Percentiles rank a stretch among this genome's conserved stretches.
phyloP scores from a whole-genome alignment of 352 stramenopile species.

The Poterioochromonas sp. region DNA sequence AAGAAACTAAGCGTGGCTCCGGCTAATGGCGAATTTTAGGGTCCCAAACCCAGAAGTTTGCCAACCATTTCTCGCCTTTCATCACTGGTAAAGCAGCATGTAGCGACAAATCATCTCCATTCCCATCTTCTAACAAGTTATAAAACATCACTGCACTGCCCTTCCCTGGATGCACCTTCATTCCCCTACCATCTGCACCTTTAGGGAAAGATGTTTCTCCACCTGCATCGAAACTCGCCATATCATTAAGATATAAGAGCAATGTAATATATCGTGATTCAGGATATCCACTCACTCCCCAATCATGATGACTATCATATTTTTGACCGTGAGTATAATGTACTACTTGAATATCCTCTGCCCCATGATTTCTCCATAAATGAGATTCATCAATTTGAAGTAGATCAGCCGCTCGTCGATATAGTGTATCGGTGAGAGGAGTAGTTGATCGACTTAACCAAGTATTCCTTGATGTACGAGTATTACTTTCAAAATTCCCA shows the following conservation, averaged over 20 bases:
- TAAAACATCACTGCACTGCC: constrained; percentile 33
- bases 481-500: constrained; percentile 9
- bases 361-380: not conserved
- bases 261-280: constrained; percentile 28
- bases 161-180: constrained; percentile 24
- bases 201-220: constrained; percentile 33
- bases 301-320: constrained; percentile 34
- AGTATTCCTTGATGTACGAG: constrained; percentile 28
- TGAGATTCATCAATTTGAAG: constrained; percentile 7
- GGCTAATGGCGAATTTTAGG: no score
- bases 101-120: constrained; percentile 30
- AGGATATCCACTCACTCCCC: constrained; percentile 26
- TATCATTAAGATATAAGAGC: constrained; percentile 27
- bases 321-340: constrained; percentile 25
- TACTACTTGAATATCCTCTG: constrained; percentile 32
- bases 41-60: constrained; percentile 36
- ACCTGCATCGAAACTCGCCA: not conserved
- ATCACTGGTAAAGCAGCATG: constrained; percentile 30
- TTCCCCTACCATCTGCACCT: not conserved
- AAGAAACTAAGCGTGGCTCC: no score
- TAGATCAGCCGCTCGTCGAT: constrained; percentile 26
- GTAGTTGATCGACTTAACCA: not conserved
- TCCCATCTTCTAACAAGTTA: constrained; percentile 29
- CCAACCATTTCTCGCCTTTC: constrained; percentile 33
- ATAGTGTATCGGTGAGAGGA: not conserved